A percentile compares a stretch with the other conserved stretches of the same genome.
phyloP scores from a whole-genome alignment of 2,329 filamentous ascomycete species.

The Pleurostoma richardsiae region DNA sequence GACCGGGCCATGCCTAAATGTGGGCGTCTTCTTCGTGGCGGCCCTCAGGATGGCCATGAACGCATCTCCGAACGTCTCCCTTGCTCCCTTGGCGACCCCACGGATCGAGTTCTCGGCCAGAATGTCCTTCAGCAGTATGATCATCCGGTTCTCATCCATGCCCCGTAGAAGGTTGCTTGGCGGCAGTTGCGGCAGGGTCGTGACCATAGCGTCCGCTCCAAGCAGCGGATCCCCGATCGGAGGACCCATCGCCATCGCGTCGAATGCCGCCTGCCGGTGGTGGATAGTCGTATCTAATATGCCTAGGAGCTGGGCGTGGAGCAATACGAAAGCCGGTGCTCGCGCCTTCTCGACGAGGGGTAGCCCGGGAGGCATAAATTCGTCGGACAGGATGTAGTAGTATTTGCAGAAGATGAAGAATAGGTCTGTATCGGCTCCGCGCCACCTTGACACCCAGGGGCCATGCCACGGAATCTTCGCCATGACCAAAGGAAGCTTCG shows the following conservation, averaged over 20 bases:
- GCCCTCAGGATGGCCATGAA: slow-evolving; percentile 72
- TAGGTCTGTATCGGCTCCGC: slow-evolving; percentile 79
- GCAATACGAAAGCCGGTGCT: slow-evolving; percentile 71
- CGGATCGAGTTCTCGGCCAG: slow-evolving; percentile 45
- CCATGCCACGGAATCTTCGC: slow-evolving; percentile 79
- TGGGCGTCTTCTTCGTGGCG: slow-evolving; percentile 68
- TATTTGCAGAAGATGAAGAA: slow-evolving; percentile 92
- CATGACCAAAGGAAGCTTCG: slow-evolving; percentile 61
- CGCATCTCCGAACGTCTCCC: slow-evolving; percentile 69
- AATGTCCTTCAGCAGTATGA: slow-evolving; percentile 78
- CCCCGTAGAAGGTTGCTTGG: slow-evolving; percentile 64
- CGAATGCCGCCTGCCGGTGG: slow-evolving; percentile 62
- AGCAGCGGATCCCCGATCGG: slow-evolving; percentile 38
- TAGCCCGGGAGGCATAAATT: slow-evolving; percentile 58
- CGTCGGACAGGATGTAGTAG: slow-evolving; percentile 73
- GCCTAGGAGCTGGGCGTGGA: slow-evolving; percentile 76
- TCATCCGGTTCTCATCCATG: slow-evolving; percentile 84
- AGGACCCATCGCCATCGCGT: slow-evolving; percentile 34
- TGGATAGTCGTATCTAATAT: slow-evolving; percentile 81
- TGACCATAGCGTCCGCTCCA: slow-evolving; percentile 60
- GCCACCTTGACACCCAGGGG: slow-evolving; percentile 81
- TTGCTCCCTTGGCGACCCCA: slow-evolving; percentile 31
- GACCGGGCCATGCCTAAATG: slow-evolving; percentile 78
- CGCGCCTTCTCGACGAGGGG: slow-evolving; percentile 52
- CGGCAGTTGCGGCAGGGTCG: slow-evolving; percentile 58